Evolutionary conservation across 495 filamentous ascomycete species (phyloP).

Genomic region (Jackrogersella multiformis): DNA sequence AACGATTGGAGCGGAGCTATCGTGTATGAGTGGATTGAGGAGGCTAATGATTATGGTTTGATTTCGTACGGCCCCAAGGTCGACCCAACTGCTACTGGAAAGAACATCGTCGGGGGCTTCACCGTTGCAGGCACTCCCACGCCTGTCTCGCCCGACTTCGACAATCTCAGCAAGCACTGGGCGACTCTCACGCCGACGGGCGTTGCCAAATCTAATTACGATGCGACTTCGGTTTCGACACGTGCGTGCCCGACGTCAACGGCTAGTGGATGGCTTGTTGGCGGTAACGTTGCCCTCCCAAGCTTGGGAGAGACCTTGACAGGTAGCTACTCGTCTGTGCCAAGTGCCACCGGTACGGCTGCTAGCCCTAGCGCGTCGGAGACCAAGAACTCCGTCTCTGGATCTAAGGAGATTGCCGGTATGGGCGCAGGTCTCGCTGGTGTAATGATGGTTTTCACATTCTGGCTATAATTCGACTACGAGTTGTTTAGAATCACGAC

Average conservation of each 20-base stretch:
- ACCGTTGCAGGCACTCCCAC: constrained; percentile 76
- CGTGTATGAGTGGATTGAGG: constrained; percentile 91
- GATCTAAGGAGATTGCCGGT: constrained; percentile 60
- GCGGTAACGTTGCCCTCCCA: constrained; percentile 73
- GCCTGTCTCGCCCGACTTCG: constrained; percentile 78
- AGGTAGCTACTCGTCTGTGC: constrained; percentile 41
- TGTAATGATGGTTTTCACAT: constrained; percentile 64
- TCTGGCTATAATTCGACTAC: constrained; percentile 54
- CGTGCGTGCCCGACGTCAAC: constrained; percentile 78
- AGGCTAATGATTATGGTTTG: constrained; percentile 84
- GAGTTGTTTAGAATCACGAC: background rate
- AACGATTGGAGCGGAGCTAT: constrained; percentile 83
- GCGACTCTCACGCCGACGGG: constrained; percentile 74
- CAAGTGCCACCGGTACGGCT: constrained; percentile 41
- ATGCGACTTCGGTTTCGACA: constrained; percentile 63
- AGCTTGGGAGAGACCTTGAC: constrained; percentile 67
- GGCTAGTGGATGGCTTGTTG: constrained; percentile 72
- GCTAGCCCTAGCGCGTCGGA: constrained; percentile 34
- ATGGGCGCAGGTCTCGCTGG: constrained; percentile 62
- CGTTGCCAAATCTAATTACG: constrained; percentile 70
- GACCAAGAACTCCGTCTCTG: constrained; percentile 50
- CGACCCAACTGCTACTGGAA: constrained; percentile 56
- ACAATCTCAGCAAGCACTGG: constrained; percentile 81
- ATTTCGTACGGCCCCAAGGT: constrained; percentile 75
- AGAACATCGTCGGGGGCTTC: constrained; percentile 70